Evolutionary conservation across 2,329 filamentous ascomycete species (phyloP), one percentile per base, ranked within the genome.

Genomic region (Teratosphaeria epicoccoides): DNA sequence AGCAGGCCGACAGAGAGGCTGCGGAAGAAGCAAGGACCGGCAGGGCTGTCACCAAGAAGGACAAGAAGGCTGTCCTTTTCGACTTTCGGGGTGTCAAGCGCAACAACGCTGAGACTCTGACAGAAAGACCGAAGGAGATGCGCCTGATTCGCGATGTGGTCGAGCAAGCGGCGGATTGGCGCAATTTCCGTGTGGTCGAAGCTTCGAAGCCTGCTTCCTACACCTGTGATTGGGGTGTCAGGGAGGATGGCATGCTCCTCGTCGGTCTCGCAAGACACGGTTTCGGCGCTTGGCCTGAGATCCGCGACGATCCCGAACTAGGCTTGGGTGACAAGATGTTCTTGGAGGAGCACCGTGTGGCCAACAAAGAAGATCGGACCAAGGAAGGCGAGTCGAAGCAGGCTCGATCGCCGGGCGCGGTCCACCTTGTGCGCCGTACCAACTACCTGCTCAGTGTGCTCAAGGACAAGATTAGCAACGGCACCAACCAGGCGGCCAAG

Each of bases 361-460:
- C 95, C 68, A 93, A 94, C 72, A 97, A 97, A 68, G 90, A 93
- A 63, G 89, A 96, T 68, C 85, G 93, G 29, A 86, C 77, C 63
- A 88, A 88, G 63, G 81, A 74, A 14, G 84, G 87, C 22, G 84
- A 88, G 17, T 72, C 80, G 57, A 82, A 82, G 62, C 76, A 77
- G 17, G 87, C 87, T 29, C 94, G 95, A 63, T 95, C 91, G 2
- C 93, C 93, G 3, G 93, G 93, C n/a, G 91, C 93, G 22, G 93
- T 98, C 24, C 93, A 98, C 66, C 82, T 98, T 44, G 91, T 97
- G 50, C 88, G 93, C 46, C 86, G 93, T 53, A 87, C 91, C 9
- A 93, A 97, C 64, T 98, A 98, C 65, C 79, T 98, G 12, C 77
- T 98, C 40, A 95, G 89, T n/a, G 89, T 98, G 1, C 74, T 98